Evolutionary conservation across 2,329 filamentous ascomycete genomes (phyloP).

Genomic region (Plenodomus biglobosus): DNA sequence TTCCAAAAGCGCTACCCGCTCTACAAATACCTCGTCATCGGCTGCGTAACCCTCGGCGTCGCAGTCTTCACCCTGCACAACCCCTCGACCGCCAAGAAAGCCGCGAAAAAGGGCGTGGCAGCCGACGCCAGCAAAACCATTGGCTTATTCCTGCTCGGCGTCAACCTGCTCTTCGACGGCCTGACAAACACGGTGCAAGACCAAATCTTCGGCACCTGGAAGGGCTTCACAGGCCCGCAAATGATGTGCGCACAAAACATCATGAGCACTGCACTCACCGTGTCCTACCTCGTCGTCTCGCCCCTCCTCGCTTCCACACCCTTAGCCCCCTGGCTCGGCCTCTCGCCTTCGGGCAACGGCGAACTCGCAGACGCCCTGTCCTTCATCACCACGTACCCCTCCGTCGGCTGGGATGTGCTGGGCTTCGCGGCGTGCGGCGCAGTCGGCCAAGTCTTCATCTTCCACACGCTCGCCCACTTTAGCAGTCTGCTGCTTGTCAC

Average conservation of each 20-base stretch:
- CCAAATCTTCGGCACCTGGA: slow-evolving; percentile 78
- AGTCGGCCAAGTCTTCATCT: slow-evolving; percentile 91
- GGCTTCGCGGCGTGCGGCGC: slow-evolving; percentile 89
- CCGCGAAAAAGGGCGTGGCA: slow-evolving; percentile 55
- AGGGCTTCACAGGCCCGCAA: slow-evolving; percentile 84
- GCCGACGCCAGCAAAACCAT: slow-evolving; percentile 66
- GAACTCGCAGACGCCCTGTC: slow-evolving; percentile 78
- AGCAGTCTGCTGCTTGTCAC: slow-evolving; percentile 90
- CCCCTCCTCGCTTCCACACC: slow-evolving; percentile 73
- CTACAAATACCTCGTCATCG: slow-evolving; percentile 94
- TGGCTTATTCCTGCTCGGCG: slow-evolving; percentile 77
- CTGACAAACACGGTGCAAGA: slow-evolving; percentile 97
- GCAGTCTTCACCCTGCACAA: slow-evolving; percentile 92
- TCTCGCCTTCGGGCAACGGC: slow-evolving; percentile 53
- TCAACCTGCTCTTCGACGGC: slow-evolving; percentile 94
- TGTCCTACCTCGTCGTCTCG: slow-evolving; percentile 71
- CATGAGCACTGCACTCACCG: slow-evolving; percentile 77
- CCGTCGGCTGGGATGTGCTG: slow-evolving; percentile 82
- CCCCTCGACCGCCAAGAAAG: slow-evolving; percentile 48
- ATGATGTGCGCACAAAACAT: slow-evolving; percentile 99
- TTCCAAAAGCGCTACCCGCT: slow-evolving; percentile 88
- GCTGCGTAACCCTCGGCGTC: slow-evolving; percentile 86
- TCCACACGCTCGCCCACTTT: slow-evolving; percentile 91
- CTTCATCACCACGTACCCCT: slow-evolving; percentile 78
- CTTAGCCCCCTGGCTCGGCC: slow-evolving; percentile 47